phyloP scores from a whole-genome alignment of 1,284 basidiomycete genomes.

The Amylostereum areolatum region DNA sequence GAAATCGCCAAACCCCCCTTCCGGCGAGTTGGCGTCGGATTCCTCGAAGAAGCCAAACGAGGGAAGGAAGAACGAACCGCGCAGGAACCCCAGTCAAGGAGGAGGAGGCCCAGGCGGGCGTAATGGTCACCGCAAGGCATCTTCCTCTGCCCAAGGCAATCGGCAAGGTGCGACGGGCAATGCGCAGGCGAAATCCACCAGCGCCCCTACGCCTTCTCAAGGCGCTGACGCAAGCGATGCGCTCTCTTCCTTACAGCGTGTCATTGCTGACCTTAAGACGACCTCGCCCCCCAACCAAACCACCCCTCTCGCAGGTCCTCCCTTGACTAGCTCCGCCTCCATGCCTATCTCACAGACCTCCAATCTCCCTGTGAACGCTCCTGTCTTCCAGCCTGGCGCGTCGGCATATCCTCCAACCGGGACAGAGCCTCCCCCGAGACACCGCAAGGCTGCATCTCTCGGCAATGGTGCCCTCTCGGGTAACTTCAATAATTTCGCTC shows the following conservation, averaged over 20 bases:
- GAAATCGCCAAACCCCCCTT: conserved; percentile 37
- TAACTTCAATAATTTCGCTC: conserved; percentile 65
- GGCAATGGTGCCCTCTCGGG: conserved; percentile 52
- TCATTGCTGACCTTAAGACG: conserved; percentile 80
- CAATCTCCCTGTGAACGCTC: conserved; percentile 56
- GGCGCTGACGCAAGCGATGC: conserved; percentile 54
- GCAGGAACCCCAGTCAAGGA: conserved; percentile 43
- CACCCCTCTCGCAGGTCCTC: conserved; percentile 28
- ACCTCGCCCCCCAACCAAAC: conserved; percentile 51
- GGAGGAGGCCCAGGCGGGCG: conserved; percentile 37
- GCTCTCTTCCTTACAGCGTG: conserved; percentile 72
- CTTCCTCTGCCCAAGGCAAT: conserved; percentile 47
- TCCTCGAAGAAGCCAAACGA: conserved; percentile 56
- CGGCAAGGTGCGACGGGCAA: conserved; percentile 36
- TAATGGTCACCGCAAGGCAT: conserved; percentile 48
- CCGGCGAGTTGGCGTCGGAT: conserved; percentile 62
- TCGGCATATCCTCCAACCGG: conserved; percentile 42
- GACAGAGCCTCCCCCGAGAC: conserved; percentile 50
- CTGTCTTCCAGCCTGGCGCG: conserved; percentile 65
- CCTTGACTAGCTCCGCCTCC: conserved; percentile 33
- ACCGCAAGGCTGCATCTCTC: conserved; percentile 75
- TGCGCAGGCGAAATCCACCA: conserved; percentile 20
- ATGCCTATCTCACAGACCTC: conserved; percentile 43
- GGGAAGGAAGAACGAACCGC: conserved; percentile 48
- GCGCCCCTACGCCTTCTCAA: conserved; percentile 43